These are phyloP conservation scores for Suillus discolor DNA, from an alignment of 768 basidiomycete species.

Conservation along the genomic window DNA sequence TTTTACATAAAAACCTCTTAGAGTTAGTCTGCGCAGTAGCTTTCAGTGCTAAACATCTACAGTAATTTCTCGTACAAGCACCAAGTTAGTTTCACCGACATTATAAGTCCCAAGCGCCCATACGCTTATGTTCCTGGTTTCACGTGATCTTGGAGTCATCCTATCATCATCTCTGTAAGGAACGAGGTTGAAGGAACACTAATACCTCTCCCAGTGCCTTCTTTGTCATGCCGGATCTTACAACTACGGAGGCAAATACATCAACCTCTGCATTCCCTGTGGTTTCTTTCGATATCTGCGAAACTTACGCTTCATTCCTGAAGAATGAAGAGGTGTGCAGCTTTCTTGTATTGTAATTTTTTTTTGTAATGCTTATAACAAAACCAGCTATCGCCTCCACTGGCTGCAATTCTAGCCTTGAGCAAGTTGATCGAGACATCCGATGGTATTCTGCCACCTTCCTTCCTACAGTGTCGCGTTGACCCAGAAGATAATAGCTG, in stretches of 20 bases:
- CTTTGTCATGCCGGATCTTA: conserved; percentile 1
- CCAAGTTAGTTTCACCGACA: too few relatives aligned
- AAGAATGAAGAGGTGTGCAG: conserved; percentile 72
- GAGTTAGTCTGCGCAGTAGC: too few relatives aligned
- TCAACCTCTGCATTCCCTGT: background rate
- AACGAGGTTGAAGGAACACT: background rate
- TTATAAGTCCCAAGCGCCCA: background rate
- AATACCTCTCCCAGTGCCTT: background rate
- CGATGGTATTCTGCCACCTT: conserved; percentile 52
- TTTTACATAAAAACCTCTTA: background rate
- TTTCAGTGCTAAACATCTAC: too few relatives aligned
- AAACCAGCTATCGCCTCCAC: conserved; percentile 70
- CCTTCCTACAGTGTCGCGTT: conserved; percentile 7
- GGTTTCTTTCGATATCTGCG: conserved; percentile 46
- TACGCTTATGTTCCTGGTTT: background rate
- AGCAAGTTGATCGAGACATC: conserved; percentile 82
- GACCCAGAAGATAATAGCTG: conserved; percentile 47
- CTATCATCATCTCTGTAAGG: conserved; percentile 2
- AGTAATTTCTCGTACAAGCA: too few relatives aligned
- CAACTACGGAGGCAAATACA: background rate
- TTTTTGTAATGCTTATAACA: background rate
- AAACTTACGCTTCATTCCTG: conserved; percentile 61
- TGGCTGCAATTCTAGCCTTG: conserved; percentile 87
- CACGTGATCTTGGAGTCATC: conserved; percentile 1
- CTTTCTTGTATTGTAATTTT: background rate